Percentiles rank a stretch among this genome's conserved stretches.
Evolutionary conservation across 768 basidiomycete species (phyloP).

Genomic region (Mycena pura): DNA sequence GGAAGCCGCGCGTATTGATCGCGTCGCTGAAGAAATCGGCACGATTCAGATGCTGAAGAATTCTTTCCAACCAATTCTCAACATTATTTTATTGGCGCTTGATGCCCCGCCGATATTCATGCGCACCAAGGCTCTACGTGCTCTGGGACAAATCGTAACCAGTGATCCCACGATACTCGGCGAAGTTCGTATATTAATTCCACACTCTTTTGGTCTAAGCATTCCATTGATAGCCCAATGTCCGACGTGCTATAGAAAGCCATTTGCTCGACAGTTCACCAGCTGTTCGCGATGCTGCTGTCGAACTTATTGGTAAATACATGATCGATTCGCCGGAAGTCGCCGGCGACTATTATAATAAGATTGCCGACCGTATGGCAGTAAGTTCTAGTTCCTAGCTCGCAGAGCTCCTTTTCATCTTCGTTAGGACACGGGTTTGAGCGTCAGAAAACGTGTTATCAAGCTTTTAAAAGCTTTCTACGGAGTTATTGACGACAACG

Average conservation of each 20-base stretch:
- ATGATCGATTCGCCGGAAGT: conserved; percentile 89
- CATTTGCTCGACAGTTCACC: conserved; percentile 92
- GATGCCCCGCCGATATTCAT: conserved; percentile 90
- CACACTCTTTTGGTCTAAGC: background rate
- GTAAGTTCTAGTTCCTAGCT: conserved; percentile 50
- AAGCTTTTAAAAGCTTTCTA: conserved; percentile 91
- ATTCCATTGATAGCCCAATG: conserved; percentile 59
- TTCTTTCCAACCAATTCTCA: conserved; percentile 86
- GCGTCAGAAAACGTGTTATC: conserved; percentile 94
- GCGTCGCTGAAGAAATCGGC: conserved; percentile 77
- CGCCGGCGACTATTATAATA: conserved; percentile 87
- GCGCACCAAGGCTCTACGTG: conserved; percentile 92
- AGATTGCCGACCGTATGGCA: conserved; percentile 89
- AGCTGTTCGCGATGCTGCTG: conserved; percentile 94
- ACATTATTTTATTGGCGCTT: conserved; percentile 76
- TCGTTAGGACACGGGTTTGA: conserved; percentile 87
- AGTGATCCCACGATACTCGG: conserved; percentile 86
- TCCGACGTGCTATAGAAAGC: conserved; percentile 86
- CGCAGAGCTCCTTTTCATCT: background rate
- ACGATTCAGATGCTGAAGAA: conserved; percentile 75
- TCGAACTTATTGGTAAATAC: conserved; percentile 98
- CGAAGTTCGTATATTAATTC: conserved; percentile 48
- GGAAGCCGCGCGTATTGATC: conserved; percentile 71
- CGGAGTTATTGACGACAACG: conserved; percentile 60
- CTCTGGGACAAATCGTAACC: conserved; percentile 87